Evolutionary conservation across 495 filamentous ascomycete species (phyloP).

Genomic region (Parachaetomium inaequale): DNA sequence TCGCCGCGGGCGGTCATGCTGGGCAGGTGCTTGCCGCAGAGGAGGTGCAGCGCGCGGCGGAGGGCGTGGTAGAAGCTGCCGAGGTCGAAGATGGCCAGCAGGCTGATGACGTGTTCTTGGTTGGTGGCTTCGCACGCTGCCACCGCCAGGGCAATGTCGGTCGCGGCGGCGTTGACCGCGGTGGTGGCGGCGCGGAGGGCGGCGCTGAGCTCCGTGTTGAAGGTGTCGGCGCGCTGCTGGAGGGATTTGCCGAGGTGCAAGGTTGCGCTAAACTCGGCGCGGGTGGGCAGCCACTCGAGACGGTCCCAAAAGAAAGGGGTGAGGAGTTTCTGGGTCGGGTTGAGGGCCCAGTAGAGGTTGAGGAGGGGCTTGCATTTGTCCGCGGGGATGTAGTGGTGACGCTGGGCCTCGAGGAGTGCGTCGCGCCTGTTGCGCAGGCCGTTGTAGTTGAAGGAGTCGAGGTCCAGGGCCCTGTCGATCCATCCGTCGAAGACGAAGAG

Average conservation of each 20-base stretch:
- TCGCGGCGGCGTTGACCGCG: background rate
- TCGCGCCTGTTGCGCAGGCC: background rate
- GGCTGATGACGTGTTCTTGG: background rate
- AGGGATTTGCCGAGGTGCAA: background rate
- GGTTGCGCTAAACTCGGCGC: background rate
- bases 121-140: too few relatives aligned
- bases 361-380: constrained; percentile 5
- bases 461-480: constrained; percentile 16
- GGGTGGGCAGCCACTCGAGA: background rate
- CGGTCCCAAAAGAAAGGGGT: constrained; percentile 35
- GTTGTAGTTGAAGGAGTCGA: background rate
- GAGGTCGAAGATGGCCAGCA: background rate
- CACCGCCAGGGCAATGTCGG: too few relatives aligned
- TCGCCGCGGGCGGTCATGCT: background rate
- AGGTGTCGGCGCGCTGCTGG: background rate
- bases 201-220: background rate
- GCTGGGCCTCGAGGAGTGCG: constrained; percentile 21
- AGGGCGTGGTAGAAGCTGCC: background rate
- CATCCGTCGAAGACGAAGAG: constrained; percentile 10
- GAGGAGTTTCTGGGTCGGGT: constrained; percentile 28
- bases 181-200: background rate
- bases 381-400: constrained; percentile 32
- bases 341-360: constrained; percentile 23
- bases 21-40: constrained; percentile 4
- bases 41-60: background rate